Evolutionary conservation across 148 eudicot species (phyloP), one percentile per base, ranked within the genome.

Genomic region (Camellia granthamiana): DNA sequence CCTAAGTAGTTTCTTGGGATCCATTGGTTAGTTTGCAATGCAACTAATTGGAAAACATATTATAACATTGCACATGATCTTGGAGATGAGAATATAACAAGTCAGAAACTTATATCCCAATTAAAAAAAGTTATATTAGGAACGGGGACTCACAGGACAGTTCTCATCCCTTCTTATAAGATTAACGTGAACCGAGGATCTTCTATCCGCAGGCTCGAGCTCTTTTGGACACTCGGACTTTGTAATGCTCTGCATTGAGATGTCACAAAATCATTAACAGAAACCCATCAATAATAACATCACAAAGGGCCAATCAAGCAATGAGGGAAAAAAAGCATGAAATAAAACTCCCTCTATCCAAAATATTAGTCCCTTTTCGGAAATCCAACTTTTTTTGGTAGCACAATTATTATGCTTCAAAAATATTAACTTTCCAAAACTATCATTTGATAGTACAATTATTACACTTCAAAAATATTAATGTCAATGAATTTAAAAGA

Each of bases 161-260:
- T 84, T 71, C 83, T 88, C 89, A 74, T 86, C 88, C 84, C 83
- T 89, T 78, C 89, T 81, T 19, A 84, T 88, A 63, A 89, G 92
- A 80, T 86, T 89, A 78, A 91, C 92, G 72, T 86, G 88, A 77
- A 91, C 94, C 15, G 84, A 78, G 44, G 89, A 67, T 81, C 88
- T 80, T 84, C 86, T 79, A 76, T 91, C 89, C 9, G 83, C 89
- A 59, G 94, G 89, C 75, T 87, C 90, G 65, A 91, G 92, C 90
- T 90, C 94, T 75, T 82, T 86, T 21, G 94, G 94, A 76, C 92
- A 91, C 77, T 87, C 90, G 0, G 90, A 89, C 66, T 85, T 87
- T 77, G 78, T 84, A 73, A 91, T 89, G 87, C 90, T 89, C 94
- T 91, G 86, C 80, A 83, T 79, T 41, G 71, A 55, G 44, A 78